A percentile compares a stretch with the other conserved stretches of the same genome.
phyloP scores from a whole-genome alignment of 805 yeast species.

The Zygoascus ofunaensis region DNA sequence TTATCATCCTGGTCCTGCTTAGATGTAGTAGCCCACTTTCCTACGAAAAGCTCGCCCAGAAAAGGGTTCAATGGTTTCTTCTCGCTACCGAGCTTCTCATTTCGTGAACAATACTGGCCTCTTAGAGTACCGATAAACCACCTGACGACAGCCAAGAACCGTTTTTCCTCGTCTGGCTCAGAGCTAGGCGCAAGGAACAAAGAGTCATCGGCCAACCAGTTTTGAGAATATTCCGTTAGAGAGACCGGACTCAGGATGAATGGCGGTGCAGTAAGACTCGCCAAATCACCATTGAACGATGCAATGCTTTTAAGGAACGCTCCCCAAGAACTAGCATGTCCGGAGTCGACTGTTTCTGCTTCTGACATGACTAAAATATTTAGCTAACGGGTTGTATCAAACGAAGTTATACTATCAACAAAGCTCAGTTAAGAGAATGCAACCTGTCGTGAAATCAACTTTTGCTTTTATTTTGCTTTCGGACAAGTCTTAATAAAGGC shows the following conservation, averaged over 20 bases:
- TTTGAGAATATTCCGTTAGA: constrained; percentile 82
- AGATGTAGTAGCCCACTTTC: constrained; percentile 68
- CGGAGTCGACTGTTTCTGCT: neutral
- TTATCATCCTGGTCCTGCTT: constrained; percentile 34
- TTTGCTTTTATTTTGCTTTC: no score
- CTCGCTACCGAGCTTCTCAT: constrained; percentile 87
- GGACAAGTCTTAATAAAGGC: no score
- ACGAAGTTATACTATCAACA: no score
- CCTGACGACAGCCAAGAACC: constrained; percentile 72
- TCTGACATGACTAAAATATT: no score
- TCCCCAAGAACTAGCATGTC: constrained; percentile 54
- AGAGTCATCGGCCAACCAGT: constrained; percentile 92
- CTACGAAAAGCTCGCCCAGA: constrained; percentile 87
- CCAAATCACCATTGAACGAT: constrained; percentile 85
- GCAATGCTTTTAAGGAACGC: constrained; percentile 85
- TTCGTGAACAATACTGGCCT: constrained; percentile 89
- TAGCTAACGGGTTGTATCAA: no score
- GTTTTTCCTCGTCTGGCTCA: constrained; percentile 39
- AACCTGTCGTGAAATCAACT: no score
- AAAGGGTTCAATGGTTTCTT: constrained; percentile 97
- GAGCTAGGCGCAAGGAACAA: constrained; percentile 61
- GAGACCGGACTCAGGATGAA: constrained; percentile 89
- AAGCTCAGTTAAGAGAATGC: no score
- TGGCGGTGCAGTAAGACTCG: constrained; percentile 94
- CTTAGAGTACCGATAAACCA: constrained; percentile 90